Evolutionary conservation across 2,329 filamentous ascomycete species (phyloP).

Genomic region (Colletotrichum kahawae): DNA sequence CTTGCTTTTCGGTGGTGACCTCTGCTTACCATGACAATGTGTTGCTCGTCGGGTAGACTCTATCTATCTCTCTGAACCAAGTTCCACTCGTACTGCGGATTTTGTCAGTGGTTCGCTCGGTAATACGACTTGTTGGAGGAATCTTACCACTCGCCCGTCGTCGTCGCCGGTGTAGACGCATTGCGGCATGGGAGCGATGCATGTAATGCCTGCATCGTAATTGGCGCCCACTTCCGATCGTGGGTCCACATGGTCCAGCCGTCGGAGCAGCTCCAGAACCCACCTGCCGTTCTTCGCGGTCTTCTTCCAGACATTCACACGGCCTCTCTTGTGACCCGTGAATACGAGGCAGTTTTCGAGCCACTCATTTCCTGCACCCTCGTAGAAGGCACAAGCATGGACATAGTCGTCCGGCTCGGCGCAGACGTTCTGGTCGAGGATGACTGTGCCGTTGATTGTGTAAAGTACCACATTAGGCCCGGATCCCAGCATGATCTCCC

Average conservation of each 20-base stretch:
- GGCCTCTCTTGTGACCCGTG: conserved; percentile 83
- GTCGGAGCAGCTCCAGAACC: conserved; percentile 78
- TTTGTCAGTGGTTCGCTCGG: conserved; percentile 2
- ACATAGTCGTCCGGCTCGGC: conserved; percentile 74
- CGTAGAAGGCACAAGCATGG: conserved; percentile 87
- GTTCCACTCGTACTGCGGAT: conserved; percentile 66
- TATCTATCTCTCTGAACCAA: conserved; percentile 63
- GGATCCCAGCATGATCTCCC: conserved; percentile 86
- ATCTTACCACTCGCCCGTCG: conserved; percentile 79
- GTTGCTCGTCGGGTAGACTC: conserved; percentile 32
- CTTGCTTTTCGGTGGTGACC: conserved; percentile 1
- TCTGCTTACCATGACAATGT: background rate
- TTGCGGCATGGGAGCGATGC: conserved; percentile 81
- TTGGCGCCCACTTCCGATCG: conserved; percentile 65
- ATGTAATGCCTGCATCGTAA: conserved; percentile 77
- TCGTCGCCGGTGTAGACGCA: conserved; percentile 95
- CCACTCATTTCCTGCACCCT: conserved; percentile 90
- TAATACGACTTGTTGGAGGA: rapidly evolving
- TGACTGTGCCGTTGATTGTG: conserved; percentile 83
- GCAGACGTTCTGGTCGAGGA: conserved; percentile 85
- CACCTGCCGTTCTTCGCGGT: conserved; percentile 68
- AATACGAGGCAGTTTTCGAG: conserved; percentile 85
- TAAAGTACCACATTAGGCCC: conserved; percentile 78
- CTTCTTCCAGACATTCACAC: conserved; percentile 79
- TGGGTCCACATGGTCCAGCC: conserved; percentile 79